These are phyloP conservation scores for Filobasidium floriforme DNA, from an alignment of 768 basidiomycete genomes.

Conservation along the genomic window DNA sequence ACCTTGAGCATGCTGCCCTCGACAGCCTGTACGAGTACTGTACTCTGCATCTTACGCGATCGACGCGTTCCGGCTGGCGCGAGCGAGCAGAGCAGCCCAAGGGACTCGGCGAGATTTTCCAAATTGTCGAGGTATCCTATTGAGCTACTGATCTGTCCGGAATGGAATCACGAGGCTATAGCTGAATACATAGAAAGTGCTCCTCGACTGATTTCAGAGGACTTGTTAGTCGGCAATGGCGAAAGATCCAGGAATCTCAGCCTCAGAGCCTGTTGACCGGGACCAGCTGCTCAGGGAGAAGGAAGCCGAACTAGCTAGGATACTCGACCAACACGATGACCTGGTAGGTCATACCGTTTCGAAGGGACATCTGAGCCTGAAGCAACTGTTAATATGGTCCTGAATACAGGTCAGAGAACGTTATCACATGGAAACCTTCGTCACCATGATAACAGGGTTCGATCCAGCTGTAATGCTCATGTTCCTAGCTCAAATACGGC, in stretches of 20 bases:
- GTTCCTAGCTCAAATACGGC: neutral
- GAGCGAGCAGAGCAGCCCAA: too few relatives aligned
- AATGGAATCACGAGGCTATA: too few relatives aligned
- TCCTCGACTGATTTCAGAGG: too few relatives aligned
- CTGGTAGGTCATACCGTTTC: slow-evolving; percentile 52
- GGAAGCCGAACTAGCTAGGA: slow-evolving; percentile 13
- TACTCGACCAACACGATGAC: slow-evolving; percentile 60
- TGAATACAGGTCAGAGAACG: slow-evolving; percentile 52
- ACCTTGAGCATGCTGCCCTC: too few relatives aligned
- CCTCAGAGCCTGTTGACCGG: neutral
- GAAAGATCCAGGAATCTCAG: slow-evolving; percentile 1
- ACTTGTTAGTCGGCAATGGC: neutral
- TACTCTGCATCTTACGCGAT: too few relatives aligned
- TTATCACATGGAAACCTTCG: slow-evolving; percentile 80
- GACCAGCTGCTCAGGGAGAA: slow-evolving; percentile 12
- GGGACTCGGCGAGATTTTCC: too few relatives aligned
- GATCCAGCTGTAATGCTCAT: slow-evolving; percentile 51
- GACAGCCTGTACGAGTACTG: too few relatives aligned
- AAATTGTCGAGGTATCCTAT: too few relatives aligned
- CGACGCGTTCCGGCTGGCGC: too few relatives aligned
- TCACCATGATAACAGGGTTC: slow-evolving; percentile 60
- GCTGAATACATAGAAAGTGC: too few relatives aligned
- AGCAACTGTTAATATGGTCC: neutral
- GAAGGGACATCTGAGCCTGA: neutral
- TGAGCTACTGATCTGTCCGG: too few relatives aligned